Conservation (phyloP, 441 rosid genomes). For the Corymbia calophylla region DNA sequence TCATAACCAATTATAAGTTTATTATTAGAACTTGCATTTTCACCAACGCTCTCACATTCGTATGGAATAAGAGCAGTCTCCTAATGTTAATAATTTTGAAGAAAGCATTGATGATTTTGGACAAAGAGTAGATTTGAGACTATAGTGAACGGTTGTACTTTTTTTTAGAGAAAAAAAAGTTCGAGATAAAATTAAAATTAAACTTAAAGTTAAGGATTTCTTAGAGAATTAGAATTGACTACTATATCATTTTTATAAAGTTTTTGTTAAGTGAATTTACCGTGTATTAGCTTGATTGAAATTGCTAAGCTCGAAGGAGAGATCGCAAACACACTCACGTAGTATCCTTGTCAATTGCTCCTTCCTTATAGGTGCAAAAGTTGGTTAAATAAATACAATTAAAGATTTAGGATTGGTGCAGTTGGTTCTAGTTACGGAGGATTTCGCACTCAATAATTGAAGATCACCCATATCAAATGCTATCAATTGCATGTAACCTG, state of each 20-base stretch:
- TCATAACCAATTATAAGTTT: rapidly evolving
- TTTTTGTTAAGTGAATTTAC: neutral
- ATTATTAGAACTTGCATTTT: rapidly evolving
- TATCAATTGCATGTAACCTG: neutral
- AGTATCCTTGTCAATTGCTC: neutral
- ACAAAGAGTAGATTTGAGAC: neutral
- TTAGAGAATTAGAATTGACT: neutral
- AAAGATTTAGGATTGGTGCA: neutral
- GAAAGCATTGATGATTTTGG: neutral
- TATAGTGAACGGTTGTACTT: neutral
- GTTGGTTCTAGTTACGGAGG: neutral
- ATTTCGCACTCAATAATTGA: neutral
- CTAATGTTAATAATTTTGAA: neutral
- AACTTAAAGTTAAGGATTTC: neutral
- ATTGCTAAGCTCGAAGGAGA: neutral
- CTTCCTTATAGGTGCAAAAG: neutral
- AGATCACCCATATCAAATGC: neutral
- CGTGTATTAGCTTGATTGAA: neutral
- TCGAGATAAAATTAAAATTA: neutral
- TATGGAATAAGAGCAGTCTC: neutral
- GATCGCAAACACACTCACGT: neutral
- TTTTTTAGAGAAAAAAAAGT: neutral
- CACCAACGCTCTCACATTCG: neutral
- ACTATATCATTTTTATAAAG: neutral
- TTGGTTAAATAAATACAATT: neutral